Evolutionary conservation across 345 rosid species (phyloP).

Genomic region (Brassica carinata): DNA sequence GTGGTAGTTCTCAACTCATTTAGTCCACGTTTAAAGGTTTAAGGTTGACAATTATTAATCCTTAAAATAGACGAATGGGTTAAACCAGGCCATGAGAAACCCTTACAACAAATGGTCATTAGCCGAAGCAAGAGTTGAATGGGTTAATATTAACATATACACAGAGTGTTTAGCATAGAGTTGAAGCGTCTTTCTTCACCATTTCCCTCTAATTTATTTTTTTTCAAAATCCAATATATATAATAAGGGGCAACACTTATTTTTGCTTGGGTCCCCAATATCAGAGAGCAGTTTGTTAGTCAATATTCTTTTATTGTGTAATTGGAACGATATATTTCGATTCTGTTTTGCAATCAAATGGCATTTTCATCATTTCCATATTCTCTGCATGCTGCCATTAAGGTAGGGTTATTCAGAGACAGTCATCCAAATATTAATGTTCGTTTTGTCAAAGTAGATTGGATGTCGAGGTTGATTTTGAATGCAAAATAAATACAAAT

Average conservation of each 20-base stretch:
- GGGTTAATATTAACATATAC: no score
- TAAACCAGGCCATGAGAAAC: not conserved
- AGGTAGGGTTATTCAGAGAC: not conserved
- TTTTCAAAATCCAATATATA: not conserved
- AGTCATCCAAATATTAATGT: not conserved
- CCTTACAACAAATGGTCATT: not conserved
- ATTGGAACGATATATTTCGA: not conserved
- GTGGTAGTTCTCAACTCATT: not conserved
- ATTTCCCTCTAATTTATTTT: not conserved
- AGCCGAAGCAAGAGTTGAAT: no score
- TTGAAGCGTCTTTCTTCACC: not conserved
- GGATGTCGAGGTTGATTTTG: not conserved
- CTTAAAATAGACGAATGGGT: not conserved
- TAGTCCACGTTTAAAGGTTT: not conserved
- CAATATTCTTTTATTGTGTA: not conserved
- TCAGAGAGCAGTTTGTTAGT: not conserved
- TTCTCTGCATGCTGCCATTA: not conserved
- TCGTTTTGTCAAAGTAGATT: not conserved
- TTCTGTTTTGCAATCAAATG: not conserved
- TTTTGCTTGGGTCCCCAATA: slow-evolving; percentile 1
- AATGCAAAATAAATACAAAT: not conserved
- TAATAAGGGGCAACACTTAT: not conserved
- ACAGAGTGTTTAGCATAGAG: not conserved
- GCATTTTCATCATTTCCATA: not conserved
- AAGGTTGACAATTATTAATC: not conserved